phyloP scores from a whole-genome alignment of 768 basidiomycete genomes.

The Amanita subjunquillea region DNA sequence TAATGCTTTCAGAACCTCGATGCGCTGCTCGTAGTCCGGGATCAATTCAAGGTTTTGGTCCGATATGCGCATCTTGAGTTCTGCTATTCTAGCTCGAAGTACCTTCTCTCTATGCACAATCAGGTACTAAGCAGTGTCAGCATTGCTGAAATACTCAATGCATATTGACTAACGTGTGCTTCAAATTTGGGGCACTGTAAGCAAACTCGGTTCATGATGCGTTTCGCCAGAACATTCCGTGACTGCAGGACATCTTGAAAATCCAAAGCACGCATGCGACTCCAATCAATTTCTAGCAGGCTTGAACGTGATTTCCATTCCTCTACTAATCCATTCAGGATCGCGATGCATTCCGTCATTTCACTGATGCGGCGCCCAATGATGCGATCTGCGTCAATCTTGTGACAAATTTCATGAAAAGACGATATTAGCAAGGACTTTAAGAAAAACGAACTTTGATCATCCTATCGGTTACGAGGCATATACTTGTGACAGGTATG shows the following conservation, averaged over 20 bases:
- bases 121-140: constrained; percentile 45
- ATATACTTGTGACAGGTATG: constrained; percentile 65
- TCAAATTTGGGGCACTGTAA: constrained; percentile 56
- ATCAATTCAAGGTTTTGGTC: constrained; percentile 95
- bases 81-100: constrained; percentile 62
- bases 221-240: constrained; percentile 39
- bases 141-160: constrained; percentile 2
- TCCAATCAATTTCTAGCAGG: constrained; percentile 81
- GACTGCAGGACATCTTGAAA: constrained; percentile 76
- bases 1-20: constrained; percentile 82
- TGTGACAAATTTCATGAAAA: constrained; percentile 3
- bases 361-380: constrained; percentile 55
- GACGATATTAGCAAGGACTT: background rate
- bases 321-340: constrained; percentile 37
- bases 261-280: constrained; percentile 70
- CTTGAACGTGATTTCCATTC: constrained; percentile 42
- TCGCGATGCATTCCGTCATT: constrained; percentile 46
- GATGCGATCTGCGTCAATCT: constrained; percentile 68
- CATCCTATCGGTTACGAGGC: constrained; percentile 56
- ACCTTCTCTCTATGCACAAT: constrained; percentile 67
- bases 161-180: constrained; percentile 51
- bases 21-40: constrained; percentile 93
- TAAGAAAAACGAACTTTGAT: constrained; percentile 47
- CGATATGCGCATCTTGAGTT: constrained; percentile 77
- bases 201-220: constrained; percentile 38